phyloP scores from a whole-genome alignment of 352 stramenopile species.

The Pythium aphanidermatum region DNA sequence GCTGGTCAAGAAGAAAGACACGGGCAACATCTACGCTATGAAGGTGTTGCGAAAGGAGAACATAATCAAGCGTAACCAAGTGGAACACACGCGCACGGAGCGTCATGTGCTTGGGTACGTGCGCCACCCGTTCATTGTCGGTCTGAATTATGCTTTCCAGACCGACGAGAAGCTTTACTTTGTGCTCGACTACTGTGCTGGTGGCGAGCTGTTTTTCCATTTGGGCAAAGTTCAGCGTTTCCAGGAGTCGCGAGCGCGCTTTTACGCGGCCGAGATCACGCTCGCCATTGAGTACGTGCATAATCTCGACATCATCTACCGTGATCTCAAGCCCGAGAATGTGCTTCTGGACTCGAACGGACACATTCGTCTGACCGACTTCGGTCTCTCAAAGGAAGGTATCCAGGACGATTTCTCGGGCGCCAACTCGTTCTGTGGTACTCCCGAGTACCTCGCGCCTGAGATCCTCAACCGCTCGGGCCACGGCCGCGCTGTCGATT shows the following conservation, averaged over 20 bases:
- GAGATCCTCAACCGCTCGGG: conserved; percentile 97
- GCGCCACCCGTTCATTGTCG: conserved; percentile 97
- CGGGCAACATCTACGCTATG: conserved; percentile 94
- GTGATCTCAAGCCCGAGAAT: conserved; percentile 98
- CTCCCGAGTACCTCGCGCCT: conserved; percentile 98
- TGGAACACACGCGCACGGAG: conserved; percentile 99
- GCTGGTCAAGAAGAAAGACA: conserved; percentile 92
- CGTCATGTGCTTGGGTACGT: conserved; percentile 96
- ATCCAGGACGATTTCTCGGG: conserved; percentile 91
- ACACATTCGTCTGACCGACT: conserved; percentile 98
- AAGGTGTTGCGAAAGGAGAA: conserved; percentile 99
- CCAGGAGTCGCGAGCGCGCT: conserved; percentile 88
- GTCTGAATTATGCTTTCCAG: conserved; percentile 95
- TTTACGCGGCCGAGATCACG: conserved; percentile 97
- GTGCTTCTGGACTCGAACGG: conserved; percentile 95
- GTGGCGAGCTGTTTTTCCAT: conserved; percentile 95
- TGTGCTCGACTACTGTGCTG: conserved; percentile 97
- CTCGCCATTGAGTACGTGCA: conserved; percentile 95
- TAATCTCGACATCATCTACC: conserved; percentile 94
- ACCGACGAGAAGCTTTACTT: conserved; percentile 97
- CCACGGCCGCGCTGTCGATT: conserved; percentile 97
- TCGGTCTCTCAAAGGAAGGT: conserved; percentile 91
- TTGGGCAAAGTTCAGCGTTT: conserved; percentile 93
- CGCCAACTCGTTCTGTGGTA: conserved; percentile 97
- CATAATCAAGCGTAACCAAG: conserved; percentile 98